A percentile compares a stretch with the other conserved stretches of the same genome.
These are phyloP conservation scores for Oldenlandia corymbosa DNA, from an alignment of 257 asterid species.

Conservation along the genomic window DNA sequence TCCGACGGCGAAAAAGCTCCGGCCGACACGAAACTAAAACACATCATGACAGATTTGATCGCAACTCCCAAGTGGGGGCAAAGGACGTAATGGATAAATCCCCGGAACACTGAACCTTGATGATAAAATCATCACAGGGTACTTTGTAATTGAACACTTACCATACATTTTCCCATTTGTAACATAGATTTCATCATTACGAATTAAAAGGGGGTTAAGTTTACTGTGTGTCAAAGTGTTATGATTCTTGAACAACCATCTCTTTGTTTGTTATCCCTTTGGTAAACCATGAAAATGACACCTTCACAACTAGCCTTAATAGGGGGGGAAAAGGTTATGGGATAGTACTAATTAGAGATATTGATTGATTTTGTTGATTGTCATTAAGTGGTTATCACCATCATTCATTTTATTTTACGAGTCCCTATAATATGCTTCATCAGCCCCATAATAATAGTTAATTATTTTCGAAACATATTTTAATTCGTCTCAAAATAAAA, in stretches of 20 bases:
- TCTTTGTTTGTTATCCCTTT: not conserved
- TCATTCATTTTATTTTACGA: conserved; percentile 11
- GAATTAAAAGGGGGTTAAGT: not conserved
- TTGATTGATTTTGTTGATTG: conserved; percentile 11
- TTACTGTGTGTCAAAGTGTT: conserved; percentile 19
- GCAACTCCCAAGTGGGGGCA: conserved; percentile 21
- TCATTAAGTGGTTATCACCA: not conserved
- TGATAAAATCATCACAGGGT: conserved; percentile 6
- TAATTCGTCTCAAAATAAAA: no score
- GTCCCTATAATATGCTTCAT: no score
- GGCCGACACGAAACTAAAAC: conserved; percentile 34
- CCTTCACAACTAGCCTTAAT: not conserved
- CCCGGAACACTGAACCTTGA: conserved; percentile 22
- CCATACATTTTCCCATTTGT: not conserved
- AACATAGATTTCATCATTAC: conserved; percentile 14
- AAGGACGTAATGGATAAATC: conserved; percentile 12
- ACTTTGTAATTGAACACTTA: not conserved
- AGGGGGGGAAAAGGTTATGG: not conserved
- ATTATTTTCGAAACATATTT: no score
- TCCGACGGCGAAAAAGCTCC: conserved; percentile 17
- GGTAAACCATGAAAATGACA: conserved; percentile 26
- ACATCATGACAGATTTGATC: conserved; percentile 11
- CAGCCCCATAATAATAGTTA: no score
- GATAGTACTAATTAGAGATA: conserved; percentile 1
- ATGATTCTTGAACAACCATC: conserved; percentile 17